phyloP scores from a whole-genome alignment of 306 rosid genomes.

The Biancaea sappan region DNA sequence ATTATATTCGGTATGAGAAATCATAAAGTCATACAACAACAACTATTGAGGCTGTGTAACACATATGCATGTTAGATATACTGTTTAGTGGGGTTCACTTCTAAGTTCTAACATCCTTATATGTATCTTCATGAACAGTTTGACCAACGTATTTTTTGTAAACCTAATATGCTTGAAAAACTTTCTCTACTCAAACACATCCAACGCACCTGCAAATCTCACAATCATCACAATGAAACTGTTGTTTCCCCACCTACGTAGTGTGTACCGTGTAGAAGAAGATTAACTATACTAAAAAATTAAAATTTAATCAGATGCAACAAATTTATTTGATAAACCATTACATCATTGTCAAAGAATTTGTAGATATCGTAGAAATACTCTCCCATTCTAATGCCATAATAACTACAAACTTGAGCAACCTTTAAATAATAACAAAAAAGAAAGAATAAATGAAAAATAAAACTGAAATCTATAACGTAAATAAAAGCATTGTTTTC shows the following conservation, averaged over 20 bases:
- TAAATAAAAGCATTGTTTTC: not conserved
- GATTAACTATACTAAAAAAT: conserved; percentile 26
- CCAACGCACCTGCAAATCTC: conserved; percentile 88
- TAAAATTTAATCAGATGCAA: not conserved
- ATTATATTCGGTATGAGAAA: no score
- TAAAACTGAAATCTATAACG: conserved; percentile 13
- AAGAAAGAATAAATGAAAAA: not conserved
- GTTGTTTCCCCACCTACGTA: conserved; percentile 73
- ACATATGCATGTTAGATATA: not conserved
- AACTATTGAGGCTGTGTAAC: no score
- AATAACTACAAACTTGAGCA: conserved; percentile 86
- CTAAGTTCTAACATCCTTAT: not conserved
- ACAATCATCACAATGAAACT: conserved; percentile 93
- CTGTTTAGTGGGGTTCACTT: not conserved
- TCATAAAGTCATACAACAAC: no score
- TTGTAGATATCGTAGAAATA: conserved; percentile 88
- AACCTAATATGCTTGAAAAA: not conserved
- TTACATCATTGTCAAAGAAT: conserved; percentile 94
- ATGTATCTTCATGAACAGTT: not conserved
- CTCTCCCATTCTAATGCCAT: conserved; percentile 94
- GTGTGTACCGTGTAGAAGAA: not conserved
- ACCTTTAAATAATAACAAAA: conserved; percentile 43
- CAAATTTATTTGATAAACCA: conserved; percentile 11
- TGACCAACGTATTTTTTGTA: not conserved
- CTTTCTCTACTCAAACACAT: conserved; percentile 3